phyloP scores from a whole-genome alignment of 2,329 filamentous ascomycete genomes.

The Monosporascus cannonballus region DNA sequence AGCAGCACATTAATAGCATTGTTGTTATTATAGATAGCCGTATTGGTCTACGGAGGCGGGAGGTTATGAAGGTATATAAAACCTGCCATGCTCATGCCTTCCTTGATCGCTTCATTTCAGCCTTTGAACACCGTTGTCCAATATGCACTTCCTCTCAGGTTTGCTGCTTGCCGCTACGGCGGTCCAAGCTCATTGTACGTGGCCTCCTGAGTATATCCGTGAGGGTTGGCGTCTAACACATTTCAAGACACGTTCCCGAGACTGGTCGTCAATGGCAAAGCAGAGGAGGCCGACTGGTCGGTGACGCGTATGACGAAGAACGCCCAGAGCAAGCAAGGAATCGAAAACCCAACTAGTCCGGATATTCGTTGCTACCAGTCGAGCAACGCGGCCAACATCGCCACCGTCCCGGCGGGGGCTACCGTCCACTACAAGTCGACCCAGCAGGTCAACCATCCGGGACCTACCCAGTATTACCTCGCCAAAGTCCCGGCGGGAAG shows the following conservation, averaged over 20 bases:
- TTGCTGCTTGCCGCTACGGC: constrained; percentile 15
- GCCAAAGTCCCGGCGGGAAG: constrained; percentile 29
- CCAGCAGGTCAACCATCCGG: constrained; percentile 31
- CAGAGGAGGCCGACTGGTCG: constrained; percentile 28
- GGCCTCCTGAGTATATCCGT: neutral
- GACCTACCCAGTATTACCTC: constrained; percentile 34
- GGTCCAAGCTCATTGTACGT: constrained; percentile 19
- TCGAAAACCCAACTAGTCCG: constrained; percentile 23
- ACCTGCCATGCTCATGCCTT: neutral
- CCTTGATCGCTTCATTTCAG: neutral
- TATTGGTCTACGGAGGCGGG: too few species aligned
- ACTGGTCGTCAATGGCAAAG: constrained; percentile 27
- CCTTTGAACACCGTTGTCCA: constrained; percentile 4
- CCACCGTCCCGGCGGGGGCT: constrained; percentile 25
- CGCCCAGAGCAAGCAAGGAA: constrained; percentile 27
- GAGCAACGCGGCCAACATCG: constrained; percentile 22
- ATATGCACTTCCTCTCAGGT: constrained; percentile 14
- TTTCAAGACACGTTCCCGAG: constrained; percentile 28
- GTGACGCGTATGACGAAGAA: constrained; percentile 31
- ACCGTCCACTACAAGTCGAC: constrained; percentile 29
- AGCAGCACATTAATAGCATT: too few species aligned
- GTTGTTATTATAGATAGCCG: too few species aligned
- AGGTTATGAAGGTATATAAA: neutral
- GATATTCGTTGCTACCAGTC: constrained; percentile 32
- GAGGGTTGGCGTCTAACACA: neutral